A percentile compares a stretch with the other conserved stretches of the same genome.
These are phyloP conservation scores for Oehlia diaphana DNA, from an alignment of 192 early-diverging fungal genomes.

Conservation along the genomic window DNA sequence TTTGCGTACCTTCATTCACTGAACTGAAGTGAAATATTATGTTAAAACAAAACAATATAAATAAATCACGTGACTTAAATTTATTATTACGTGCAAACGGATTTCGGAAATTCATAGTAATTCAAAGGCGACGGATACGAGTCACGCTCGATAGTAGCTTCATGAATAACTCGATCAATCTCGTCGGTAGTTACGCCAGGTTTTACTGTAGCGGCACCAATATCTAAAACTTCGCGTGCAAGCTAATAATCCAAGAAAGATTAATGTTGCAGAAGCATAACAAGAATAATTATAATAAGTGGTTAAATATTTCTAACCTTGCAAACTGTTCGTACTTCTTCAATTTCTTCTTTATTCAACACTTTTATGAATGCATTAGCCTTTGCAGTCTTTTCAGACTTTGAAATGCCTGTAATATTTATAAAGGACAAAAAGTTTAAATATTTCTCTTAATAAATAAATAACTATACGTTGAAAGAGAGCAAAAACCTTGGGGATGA, in stretches of 20 bases:
- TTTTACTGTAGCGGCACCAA: constrained; percentile 73
- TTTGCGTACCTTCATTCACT: constrained; percentile 43
- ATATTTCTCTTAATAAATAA: neutral
- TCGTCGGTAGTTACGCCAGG: constrained; percentile 93
- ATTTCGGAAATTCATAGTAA: constrained; percentile 96
- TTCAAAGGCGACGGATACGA: constrained; percentile 96
- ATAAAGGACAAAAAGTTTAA: neutral
- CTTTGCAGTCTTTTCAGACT: constrained; percentile 71
- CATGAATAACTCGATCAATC: constrained; percentile 94
- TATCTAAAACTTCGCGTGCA: constrained; percentile 89
- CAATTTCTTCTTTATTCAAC: constrained; percentile 71
- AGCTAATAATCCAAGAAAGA: constrained; percentile 50
- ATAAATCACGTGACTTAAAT: neutral
- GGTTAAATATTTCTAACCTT: constrained; percentile 43
- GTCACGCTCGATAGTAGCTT: constrained; percentile 88
- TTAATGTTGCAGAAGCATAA: neutral
- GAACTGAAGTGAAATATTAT: constrained; percentile 32
- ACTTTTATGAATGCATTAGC: constrained; percentile 69
- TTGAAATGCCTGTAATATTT: constrained; percentile 61
- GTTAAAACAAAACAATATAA: neutral
- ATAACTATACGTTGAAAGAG: neutral
- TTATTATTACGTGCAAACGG: constrained; percentile 74
- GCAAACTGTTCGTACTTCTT: constrained; percentile 78
- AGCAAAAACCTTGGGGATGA: constrained; percentile 29
- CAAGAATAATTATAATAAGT: neutral